Evolutionary conservation across 2,329 filamentous ascomycete species (phyloP), one percentile per base, ranked within the genome.

Genomic region (Pestalotiopsis sp.): DNA sequence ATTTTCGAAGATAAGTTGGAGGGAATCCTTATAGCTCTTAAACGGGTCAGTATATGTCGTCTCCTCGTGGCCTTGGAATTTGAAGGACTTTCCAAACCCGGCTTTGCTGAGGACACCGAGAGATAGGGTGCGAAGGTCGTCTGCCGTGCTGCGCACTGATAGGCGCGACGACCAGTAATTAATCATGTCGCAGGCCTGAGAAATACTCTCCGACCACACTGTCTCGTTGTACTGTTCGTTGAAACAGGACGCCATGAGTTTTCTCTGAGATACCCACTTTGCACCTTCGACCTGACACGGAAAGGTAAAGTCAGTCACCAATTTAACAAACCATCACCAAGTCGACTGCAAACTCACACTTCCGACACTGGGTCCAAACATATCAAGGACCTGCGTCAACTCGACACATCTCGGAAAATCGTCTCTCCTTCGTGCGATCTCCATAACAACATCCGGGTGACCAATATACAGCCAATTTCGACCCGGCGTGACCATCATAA

Each of bases 1-100:
- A 64, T 78, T 78, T 20, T 78, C 77, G 2, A 79, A 36, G 12
- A 79, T 73, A 0, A 68, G 68, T 56, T 76, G 70, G 3, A 80
- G 67, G 0, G 77, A 75, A n/a, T 49, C 25, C 20, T 57, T 45
- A 20, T 49, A 68, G 59, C 59, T 64, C 1, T 5, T 12, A 1
- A 59, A 58, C 17, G 45, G 41, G 27, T 57, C 20, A 2, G 20
- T 20, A 11, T 20, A 9, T 11, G 23, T 27, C 13, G 25, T 69
- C 49, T 71, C 68, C 11, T 72, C 69, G 45, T 69, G 66, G 11
- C 70, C 71, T 23, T 60, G 41, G 13, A 72, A 72, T 36, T 36
- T 25, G 57, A 68, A 72, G 0, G 70, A 72, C 57, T 72, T 66
- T 0, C 71, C 68, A 41, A 72, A 71, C 2, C 70, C 60, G 3